Evolutionary conservation across 352 stramenopile species (phyloP), one percentile per base, ranked within the genome.

Genomic region (Globisporangium recalcitrans): DNA sequence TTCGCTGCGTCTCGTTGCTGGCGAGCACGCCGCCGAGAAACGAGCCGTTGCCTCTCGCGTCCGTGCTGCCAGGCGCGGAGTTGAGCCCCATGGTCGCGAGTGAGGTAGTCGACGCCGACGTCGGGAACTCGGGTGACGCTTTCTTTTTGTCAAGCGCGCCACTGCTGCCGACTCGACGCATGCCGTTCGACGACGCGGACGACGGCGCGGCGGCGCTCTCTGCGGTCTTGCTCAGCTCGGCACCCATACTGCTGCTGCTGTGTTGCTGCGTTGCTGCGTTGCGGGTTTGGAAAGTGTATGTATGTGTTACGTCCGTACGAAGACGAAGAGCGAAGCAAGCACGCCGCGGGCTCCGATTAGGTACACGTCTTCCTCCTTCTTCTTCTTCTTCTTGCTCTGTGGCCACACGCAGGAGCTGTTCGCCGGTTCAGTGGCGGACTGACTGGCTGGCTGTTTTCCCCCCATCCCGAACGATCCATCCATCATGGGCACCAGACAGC

Each of bases 81-180:
- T 42, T 46, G 9, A 64, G 34, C 11, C 58, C 65, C 76, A 88
- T 77, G 32, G 80, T 73, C 8, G 67, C 78, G 8, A 91, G 67
- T 24, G 80, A 70, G 44, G 82, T 88, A 14, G 80, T 83, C 22
- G 78, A 89, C 44, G 77, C 53, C 14, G 75, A 85, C 22, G 75
- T 86, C 32, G 68, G 62, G 27, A 88, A 69, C 46, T 67, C 61
- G 44, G 64, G 65, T 52, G 49, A 22, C 55, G 63, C 46, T 64
- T 61, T 57, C 58, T 77, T 65, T 75, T 70, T 68, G 63, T 87
- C 81, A 49, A 92, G 67, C 55, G 79, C 68, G 58, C 79, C 75
- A 65, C 77, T 90, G 62, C 79, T 90, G 55, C 78, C 83, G 26
- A 90, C 80, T 67, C 83, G 83, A 19, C 83, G 81, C 63, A 87